Evolutionary conservation across 352 stramenopile species (phyloP).

Genomic region (Phytopythium vexans): DNA sequence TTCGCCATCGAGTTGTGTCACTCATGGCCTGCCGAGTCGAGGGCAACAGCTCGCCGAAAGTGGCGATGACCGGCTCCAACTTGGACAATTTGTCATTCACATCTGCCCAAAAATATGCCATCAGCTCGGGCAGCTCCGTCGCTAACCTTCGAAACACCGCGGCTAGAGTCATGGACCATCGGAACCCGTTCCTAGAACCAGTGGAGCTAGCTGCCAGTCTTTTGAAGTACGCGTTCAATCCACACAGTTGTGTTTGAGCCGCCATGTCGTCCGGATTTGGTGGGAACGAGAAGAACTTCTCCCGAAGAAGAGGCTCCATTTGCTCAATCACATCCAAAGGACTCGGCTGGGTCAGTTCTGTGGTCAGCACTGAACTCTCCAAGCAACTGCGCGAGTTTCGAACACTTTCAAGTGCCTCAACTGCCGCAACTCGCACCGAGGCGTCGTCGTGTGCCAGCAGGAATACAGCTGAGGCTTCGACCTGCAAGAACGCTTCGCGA

Average conservation of each 20-base stretch:
- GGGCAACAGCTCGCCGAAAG: not conserved
- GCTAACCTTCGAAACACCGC: constrained; percentile 39
- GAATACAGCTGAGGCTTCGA: constrained; percentile 57
- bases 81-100: constrained; percentile 59
- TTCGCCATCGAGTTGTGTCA: constrained; percentile 53
- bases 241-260: not conserved
- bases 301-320: constrained; percentile 23
- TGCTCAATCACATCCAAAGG: constrained; percentile 17
- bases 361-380: not conserved
- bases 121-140: constrained; percentile 45
- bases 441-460: constrained; percentile 46
- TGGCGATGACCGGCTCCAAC: constrained; percentile 53
- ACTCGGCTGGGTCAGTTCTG: not conserved
- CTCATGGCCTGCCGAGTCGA: not conserved
- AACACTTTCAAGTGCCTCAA: constrained; percentile 28
- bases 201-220: constrained; percentile 7
- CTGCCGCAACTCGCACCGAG: constrained; percentile 17
- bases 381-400: not conserved
- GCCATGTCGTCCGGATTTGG: not conserved
- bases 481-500: constrained; percentile 55
- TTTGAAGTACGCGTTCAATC: constrained; percentile 1
- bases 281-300: constrained; percentile 28
- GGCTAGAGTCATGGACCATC: constrained; percentile 49
- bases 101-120: constrained; percentile 62
- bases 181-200: constrained; percentile 32